Percentiles rank a stretch among this genome's conserved stretches.
Evolutionary conservation across 176 grass and related monocot genomes (phyloP).

Genomic region (Oryza australiensis): DNA sequence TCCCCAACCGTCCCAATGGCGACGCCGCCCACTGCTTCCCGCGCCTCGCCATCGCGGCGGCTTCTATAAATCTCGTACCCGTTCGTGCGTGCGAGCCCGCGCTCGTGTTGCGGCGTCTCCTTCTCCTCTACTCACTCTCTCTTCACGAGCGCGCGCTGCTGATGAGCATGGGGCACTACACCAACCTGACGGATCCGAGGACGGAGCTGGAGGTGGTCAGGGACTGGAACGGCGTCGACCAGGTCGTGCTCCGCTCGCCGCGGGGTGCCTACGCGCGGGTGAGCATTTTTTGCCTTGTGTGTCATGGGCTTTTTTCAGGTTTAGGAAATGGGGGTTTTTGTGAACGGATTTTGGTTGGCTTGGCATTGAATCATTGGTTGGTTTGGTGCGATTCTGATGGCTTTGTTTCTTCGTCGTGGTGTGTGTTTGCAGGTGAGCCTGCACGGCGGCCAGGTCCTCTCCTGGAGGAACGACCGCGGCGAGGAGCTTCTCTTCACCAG

Average conservation of each 20-base stretch:
- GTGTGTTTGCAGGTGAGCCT: conserved; percentile 73
- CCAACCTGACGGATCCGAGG: conserved; percentile 48
- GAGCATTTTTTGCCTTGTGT: conserved; percentile 21
- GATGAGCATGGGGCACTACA: conserved; percentile 52
- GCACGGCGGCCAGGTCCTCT: conserved; percentile 88
- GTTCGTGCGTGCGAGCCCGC: not conserved
- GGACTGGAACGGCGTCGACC: conserved; percentile 64
- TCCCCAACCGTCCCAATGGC: conserved; percentile 51
- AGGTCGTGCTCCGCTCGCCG: conserved; percentile 69
- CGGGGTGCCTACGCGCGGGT: conserved; percentile 76
- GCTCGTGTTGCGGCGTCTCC: not conserved
- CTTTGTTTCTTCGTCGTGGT: conserved; percentile 25
- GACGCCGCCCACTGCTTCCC: not conserved
- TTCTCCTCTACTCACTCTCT: too few relatives aligned
- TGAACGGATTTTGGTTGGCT: not conserved
- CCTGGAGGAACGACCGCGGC: conserved; percentile 89
- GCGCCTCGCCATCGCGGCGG: not conserved
- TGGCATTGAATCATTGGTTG: conserved; percentile 7
- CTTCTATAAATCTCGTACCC: not conserved
- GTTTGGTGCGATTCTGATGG: conserved; percentile 21
- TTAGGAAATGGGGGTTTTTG: not conserved
- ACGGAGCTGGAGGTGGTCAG: conserved; percentile 55
- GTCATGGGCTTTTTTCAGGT: not conserved
- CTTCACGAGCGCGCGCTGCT: not conserved
- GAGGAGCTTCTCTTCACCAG: conserved; percentile 97